Percentiles rank a stretch among this genome's conserved stretches.
Conservation (phyloP, 495 filamentous ascomycete species). For the Hyaloscypha hepaticicola region DNA sequence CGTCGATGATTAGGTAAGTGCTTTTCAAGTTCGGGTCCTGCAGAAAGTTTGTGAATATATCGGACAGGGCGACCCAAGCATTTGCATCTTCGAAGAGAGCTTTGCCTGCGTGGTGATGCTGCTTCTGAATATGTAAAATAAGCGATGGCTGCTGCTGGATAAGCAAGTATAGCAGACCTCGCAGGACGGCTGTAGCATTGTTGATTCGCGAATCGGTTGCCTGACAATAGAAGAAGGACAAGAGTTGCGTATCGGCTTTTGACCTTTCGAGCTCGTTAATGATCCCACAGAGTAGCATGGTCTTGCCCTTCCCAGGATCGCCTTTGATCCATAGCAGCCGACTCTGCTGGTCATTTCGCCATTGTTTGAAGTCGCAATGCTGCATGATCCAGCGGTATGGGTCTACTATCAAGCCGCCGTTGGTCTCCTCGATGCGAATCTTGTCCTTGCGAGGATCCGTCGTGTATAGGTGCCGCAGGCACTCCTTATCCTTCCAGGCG, state of each 20-base stretch:
- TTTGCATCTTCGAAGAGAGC: conserved; percentile 36
- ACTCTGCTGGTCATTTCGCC: not conserved
- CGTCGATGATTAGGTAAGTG: conserved; percentile 44
- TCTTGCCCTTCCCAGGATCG: conserved; percentile 43
- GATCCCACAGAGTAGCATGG: conserved; percentile 41
- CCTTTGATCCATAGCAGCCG: conserved; percentile 44
- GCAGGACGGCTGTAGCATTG: conserved; percentile 36
- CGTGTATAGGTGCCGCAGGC: not conserved
- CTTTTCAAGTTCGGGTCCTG: conserved; percentile 29
- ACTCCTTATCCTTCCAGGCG: too few relatives aligned
- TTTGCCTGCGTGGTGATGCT: conserved; percentile 33
- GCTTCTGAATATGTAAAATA: conserved; percentile 34
- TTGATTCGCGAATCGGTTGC: conserved; percentile 21
- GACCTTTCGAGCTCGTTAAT: conserved; percentile 26
- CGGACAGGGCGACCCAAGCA: not conserved
- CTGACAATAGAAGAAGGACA: not conserved
- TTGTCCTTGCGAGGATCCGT: not conserved
- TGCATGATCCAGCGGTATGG: not conserved
- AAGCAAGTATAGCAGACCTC: conserved; percentile 38
- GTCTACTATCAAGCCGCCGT: not conserved
- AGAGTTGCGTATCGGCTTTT: not conserved
- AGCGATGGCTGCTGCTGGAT: conserved; percentile 36
- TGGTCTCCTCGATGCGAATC: not conserved
- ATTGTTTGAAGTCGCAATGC: not conserved
- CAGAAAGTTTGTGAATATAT: conserved; percentile 37